These are phyloP conservation scores for Leptomonas seymouri DNA, from an alignment of 208 protist species.

Conservation along the genomic window DNA sequence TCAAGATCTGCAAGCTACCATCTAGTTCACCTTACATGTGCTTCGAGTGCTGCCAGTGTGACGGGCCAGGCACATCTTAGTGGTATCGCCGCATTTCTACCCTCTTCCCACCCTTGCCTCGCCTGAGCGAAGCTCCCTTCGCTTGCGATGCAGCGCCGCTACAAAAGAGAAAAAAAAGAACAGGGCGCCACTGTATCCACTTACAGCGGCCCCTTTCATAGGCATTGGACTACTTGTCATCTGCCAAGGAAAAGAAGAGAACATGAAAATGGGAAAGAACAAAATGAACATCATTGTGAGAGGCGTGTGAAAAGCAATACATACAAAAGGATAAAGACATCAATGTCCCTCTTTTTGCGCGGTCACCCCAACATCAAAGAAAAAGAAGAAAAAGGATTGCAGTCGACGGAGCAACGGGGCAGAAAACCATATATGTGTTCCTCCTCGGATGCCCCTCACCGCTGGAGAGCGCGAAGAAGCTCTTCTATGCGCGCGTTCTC, in stretches of 20 bases:
- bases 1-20: not conserved
- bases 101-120: no score
- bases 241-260: not conserved
- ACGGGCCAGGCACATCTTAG: no score
- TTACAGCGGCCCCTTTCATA: no score
- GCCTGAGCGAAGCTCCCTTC: no score
- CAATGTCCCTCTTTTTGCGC: constrained; percentile 1
- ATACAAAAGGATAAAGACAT: not conserved
- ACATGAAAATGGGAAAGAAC: constrained; percentile 1
- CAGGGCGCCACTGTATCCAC: no score
- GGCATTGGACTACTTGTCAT: no score
- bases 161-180: no score
- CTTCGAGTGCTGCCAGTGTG: no score
- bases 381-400: constrained; percentile 9
- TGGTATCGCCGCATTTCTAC: no score
- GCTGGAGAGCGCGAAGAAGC: constrained; percentile 28
- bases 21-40: no score
- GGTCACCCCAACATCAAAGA: not conserved
- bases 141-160: no score
- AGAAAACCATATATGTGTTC: not conserved
- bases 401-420: not conserved
- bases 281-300: not conserved
- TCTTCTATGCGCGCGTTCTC: constrained; percentile 40
- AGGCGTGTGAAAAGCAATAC: not conserved
- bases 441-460: not conserved